Percentiles rank a stretch among this genome's conserved stretches.
Evolutionary conservation across 179 eudicot genomes (phyloP).

Genomic region (Spinacia oleracea): DNA sequence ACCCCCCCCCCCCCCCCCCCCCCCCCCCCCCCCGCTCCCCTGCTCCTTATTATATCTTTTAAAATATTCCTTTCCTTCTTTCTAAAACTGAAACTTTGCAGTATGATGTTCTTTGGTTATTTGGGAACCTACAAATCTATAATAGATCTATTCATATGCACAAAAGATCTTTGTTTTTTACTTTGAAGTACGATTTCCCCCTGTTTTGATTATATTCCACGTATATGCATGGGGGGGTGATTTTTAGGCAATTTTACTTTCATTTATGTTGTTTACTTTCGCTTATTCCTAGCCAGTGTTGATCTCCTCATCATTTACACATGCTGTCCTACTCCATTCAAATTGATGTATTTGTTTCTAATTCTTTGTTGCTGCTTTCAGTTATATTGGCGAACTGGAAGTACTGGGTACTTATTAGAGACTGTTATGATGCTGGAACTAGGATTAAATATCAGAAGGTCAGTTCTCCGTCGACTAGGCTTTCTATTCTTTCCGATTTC

Average conservation of each 20-base stretch:
- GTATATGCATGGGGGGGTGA: neutral
- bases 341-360: conserved; percentile 3
- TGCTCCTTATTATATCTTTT: neutral
- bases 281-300: neutral
- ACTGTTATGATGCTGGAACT: conserved; percentile 81
- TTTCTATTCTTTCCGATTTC: neutral
- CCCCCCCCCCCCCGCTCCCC: too few relatives aligned
- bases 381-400: conserved; percentile 84
- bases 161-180: neutral
- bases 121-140: neutral
- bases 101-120: neutral
- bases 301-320: neutral
- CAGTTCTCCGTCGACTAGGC: conserved; percentile 16
- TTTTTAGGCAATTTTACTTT: neutral
- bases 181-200: neutral
- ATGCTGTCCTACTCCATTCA: conserved; percentile 1
- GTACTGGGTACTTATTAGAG: conserved; percentile 82
- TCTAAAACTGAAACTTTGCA: neutral
- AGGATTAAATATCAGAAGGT: conserved; percentile 82
- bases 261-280: neutral
- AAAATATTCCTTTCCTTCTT: neutral
- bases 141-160: neutral
- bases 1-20: too few relatives aligned
- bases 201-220: neutral
- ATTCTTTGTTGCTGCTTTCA: conserved; percentile 22